These are phyloP conservation scores for Malus sylvestris DNA, from an alignment of 306 rosid genomes.

Conservation along the genomic window DNA sequence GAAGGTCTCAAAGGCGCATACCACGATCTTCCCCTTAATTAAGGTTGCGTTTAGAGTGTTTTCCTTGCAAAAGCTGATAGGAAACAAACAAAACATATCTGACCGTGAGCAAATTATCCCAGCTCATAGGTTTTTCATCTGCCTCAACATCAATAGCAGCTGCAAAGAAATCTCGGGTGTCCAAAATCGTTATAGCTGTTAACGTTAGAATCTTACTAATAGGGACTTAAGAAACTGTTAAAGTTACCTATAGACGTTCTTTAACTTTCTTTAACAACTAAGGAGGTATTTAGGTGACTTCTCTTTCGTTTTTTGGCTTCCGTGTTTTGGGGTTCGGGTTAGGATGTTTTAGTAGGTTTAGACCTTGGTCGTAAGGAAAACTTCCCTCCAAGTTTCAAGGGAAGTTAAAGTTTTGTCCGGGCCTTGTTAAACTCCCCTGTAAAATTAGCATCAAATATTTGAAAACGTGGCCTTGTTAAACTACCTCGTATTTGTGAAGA, in stretches of 20 bases:
- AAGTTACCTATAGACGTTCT: too few species aligned
- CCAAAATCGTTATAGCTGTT: background rate
- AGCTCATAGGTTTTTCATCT: background rate
- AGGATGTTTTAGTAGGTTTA: too few species aligned
- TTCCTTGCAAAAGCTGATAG: slow-evolving; percentile 60
- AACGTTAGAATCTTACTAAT: too few species aligned
- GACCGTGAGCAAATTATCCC: background rate
- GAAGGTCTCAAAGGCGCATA: slow-evolving; percentile 43
- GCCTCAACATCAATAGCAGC: background rate
- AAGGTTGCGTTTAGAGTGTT: slow-evolving; percentile 41
- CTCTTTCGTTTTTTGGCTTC: too few species aligned
- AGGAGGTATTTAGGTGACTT: too few species aligned
- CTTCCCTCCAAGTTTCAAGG: too few species aligned
- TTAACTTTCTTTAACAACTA: too few species aligned
- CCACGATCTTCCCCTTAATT: slow-evolving; percentile 54
- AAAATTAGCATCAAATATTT: background rate
- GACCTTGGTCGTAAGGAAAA: too few species aligned
- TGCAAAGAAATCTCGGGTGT: background rate
- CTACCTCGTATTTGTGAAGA: too few species aligned
- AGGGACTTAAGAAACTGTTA: too few species aligned
- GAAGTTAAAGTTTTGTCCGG: too few species aligned
- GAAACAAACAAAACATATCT: background rate
- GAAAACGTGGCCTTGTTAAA: background rate
- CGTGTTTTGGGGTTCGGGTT: too few species aligned
- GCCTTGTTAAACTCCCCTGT: background rate